These are phyloP conservation scores for Colletotrichum zoysiae DNA, from an alignment of 2,329 filamentous ascomycete genomes.

Conservation along the genomic window DNA sequence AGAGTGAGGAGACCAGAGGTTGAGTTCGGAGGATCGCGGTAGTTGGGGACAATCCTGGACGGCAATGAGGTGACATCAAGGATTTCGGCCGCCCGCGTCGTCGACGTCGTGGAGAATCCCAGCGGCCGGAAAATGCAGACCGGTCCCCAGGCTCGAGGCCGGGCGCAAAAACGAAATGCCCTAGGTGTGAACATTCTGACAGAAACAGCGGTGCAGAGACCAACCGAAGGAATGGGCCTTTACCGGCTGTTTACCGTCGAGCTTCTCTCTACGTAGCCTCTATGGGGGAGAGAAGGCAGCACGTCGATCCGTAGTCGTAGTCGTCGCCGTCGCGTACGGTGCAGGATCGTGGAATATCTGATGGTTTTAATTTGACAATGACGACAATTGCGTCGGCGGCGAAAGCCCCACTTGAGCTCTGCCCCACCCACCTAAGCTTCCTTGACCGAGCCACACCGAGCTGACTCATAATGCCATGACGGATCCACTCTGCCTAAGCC, in stretches of 20 bases:
- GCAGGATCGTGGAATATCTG: background rate
- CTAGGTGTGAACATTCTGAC: conserved; percentile 9
- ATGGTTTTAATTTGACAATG: conserved; percentile 23
- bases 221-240: background rate
- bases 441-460: conserved; percentile 22
- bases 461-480: conserved; percentile 18
- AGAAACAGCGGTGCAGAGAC: too few relatives aligned
- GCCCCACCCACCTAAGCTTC: conserved; percentile 35
- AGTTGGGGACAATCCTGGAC: conserved; percentile 71
- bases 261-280: background rate
- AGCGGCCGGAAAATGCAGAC: conserved; percentile 20
- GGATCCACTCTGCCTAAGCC: too few relatives aligned
- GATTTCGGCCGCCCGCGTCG: conserved; percentile 59
- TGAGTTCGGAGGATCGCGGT: conserved; percentile 69
- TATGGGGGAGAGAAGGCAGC: background rate
- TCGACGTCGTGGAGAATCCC: conserved; percentile 25
- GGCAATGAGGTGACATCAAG: conserved; percentile 64
- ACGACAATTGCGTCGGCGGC: conserved; percentile 28
- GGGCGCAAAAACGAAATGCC: background rate
- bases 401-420: conserved; percentile 19
- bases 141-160: conserved; percentile 8
- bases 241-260: background rate
- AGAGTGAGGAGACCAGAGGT: conserved; percentile 63
- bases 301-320: background rate
- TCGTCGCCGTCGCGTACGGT: background rate